Evolutionary conservation across 805 yeast species (phyloP), one percentile per base, ranked within the genome.

Genomic region (Schizosaccharomyces octosporus): DNA sequence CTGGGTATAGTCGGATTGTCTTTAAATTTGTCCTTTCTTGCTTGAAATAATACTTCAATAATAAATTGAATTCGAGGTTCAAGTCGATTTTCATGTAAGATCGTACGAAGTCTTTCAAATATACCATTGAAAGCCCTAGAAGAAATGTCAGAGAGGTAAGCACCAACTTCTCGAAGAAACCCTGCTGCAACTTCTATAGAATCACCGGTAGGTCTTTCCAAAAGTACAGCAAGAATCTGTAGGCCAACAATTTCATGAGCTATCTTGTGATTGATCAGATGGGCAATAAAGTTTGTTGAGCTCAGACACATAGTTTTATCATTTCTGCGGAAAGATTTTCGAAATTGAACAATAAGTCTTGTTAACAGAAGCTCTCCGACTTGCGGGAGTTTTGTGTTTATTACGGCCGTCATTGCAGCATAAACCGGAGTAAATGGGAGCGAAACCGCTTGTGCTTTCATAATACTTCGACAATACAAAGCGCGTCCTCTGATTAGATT

Each of bases 351-450:
- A 0, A 84, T 72, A 32, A 83, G 69, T 63, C 93, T 73, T 7
- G 75, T 67, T 0, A 76, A 68, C 41, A 85, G 64, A 4, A 83
- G 68, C 62, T 77, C 77, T 1, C 95, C 95, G 19, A 86, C 71
- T 43, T 78, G 78, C 0, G 94, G 93, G 3, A 85, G 69, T 65
- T 83, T 79, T 4, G 84, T 77, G 69, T 85, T 84, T 11, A 87
- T 61, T 0, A 83, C 75, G 1, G 83, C 75, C 0, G 79, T 75
- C 43, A 87, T 66, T 0, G 84, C 72, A 0, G 88, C 80, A 65
- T 78, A 82, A 0, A 77, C 75, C 0, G 79, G 70, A 0, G 84
- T 75, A 63, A 69, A 72, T 0, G 72, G 65, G 19, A 69, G 55
- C 15, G 81, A 73, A 6, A 67, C 69, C 15, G 74, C 66, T 66